Evolutionary conservation across 140 eudicot species (phyloP).

Genomic region (Flaveria floridana): DNA sequence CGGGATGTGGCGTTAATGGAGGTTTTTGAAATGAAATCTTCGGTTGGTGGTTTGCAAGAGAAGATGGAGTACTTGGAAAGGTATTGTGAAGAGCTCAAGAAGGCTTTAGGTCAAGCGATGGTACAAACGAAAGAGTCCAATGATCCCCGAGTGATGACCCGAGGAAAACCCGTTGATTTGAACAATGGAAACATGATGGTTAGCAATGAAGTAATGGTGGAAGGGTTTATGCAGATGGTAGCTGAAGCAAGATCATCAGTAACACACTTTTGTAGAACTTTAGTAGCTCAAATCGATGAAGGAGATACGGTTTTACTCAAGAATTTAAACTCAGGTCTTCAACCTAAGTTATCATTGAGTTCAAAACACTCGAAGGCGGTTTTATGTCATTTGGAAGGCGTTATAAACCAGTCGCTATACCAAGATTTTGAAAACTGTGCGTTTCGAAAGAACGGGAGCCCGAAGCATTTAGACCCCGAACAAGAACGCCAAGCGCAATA

Average conservation of each 20-base stretch:
- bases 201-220: slow-evolving; percentile 79
- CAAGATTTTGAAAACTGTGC: slow-evolving; percentile 83
- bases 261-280: slow-evolving; percentile 73
- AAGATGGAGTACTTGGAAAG: slow-evolving; percentile 71
- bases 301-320: slow-evolving; percentile 49
- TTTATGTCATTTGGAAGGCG: slow-evolving; percentile 71
- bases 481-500: slow-evolving; percentile 59
- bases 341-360: slow-evolving; percentile 60
- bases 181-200: slow-evolving; percentile 59
- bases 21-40: slow-evolving; percentile 70
- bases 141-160: slow-evolving; percentile 30
- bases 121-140: slow-evolving; percentile 43
- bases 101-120: slow-evolving; percentile 58
- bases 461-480: slow-evolving; percentile 64
- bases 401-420: slow-evolving; percentile 70
- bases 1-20: slow-evolving; percentile 66
- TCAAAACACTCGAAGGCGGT: slow-evolving; percentile 65
- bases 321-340: slow-evolving; percentile 58
- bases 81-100: slow-evolving; percentile 81
- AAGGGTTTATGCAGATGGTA: slow-evolving; percentile 82
- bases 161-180: slow-evolving; percentile 39
- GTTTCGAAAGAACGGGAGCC: slow-evolving; percentile 65
- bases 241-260: slow-evolving; percentile 87
- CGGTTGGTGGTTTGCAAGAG: slow-evolving; percentile 55
- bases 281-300: slow-evolving; percentile 61